Base-by-base conservation (phyloP, 1,284 basidiomycete species). In the Cutaneotrichosporon spelunceum region DNA sequence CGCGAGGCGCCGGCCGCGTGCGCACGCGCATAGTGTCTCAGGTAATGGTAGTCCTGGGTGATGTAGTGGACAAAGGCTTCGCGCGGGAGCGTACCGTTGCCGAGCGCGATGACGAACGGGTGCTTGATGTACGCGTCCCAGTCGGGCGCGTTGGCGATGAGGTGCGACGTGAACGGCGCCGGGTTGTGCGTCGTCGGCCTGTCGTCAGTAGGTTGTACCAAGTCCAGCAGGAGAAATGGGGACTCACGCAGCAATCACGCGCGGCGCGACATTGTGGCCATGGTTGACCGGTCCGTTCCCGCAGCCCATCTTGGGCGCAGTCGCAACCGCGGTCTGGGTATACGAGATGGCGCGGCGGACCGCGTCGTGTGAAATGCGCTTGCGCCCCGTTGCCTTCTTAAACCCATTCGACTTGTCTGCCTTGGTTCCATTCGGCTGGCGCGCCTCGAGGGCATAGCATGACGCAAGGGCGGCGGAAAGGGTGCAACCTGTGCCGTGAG, bases 401-500 rank as follows among this genome's bases (percentile, higher is more conserved):
- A 8, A 27, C 4, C 21, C 27, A 24, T 42, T 8, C 14, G 16
- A 23, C 21, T 48, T 48, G 2, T 6, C 45, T 10, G 21, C 16
- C 26, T 30, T 49, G 45, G 9, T 21, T 14, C 26, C 48, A n/a
- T 26, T 27, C 10, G 16, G 16, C 14, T 11, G 23, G 30, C 9
- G 45, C 7, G 48, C 30, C 30, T 62, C 47, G n/a, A 49, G 34
- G 30, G 68, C 72, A 39, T 68, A 62, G 14, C 64, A 45, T 56
- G 87, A 87, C 1, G 89, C 87, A 16, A 96, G 83, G 0, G 92
- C 91, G 0, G 93, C 87, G 44, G 88, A 89, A 10, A 97, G 82
- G 0, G 94, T 97, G 75, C 93, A 98, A 1, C 94, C 94, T 0
- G 94, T 97, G 1, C 94, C 94, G 72, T 97, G 94, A 0, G 93